Conservation (phyloP, 164 flowering plant genomes). For the Hamamelis virginiana region DNA sequence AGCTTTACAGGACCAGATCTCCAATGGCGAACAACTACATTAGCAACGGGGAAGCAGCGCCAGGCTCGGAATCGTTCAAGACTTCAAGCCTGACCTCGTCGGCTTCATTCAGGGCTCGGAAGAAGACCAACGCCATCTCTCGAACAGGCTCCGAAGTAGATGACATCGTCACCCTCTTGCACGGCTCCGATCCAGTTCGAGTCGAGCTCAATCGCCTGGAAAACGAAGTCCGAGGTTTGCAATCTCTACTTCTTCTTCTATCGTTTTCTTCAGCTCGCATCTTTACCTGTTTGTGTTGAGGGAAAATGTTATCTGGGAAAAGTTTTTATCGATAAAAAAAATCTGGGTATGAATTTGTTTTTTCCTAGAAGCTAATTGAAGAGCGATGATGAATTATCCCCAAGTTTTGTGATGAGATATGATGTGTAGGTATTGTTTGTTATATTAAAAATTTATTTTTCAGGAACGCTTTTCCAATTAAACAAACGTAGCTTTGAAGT, state of each 20-base stretch:
- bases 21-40: conserved; percentile 24
- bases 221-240: conserved; percentile 60
- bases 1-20: conserved; percentile 8
- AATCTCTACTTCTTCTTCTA: not conserved
- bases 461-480: too few species aligned
- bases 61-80: conserved; percentile 11
- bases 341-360: not conserved
- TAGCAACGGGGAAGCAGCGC: conserved; percentile 21
- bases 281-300: not conserved
- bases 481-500: too few species aligned
- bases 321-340: not conserved
- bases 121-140: conserved; percentile 23
- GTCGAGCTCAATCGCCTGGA: conserved; percentile 72
- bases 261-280: not conserved
- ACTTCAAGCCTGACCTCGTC: conserved; percentile 24
- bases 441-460: too few species aligned
- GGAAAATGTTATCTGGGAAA: not conserved
- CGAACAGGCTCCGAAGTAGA: conserved; percentile 44
- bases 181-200: conserved; percentile 70
- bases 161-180: conserved; percentile 50
- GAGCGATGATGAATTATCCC: too few species aligned
- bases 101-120: conserved; percentile 38
- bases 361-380: not conserved
- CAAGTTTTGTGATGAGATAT: too few species aligned
- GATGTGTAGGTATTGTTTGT: too few species aligned